Base-by-base conservation (phyloP, 225 moss, liverwort and hornwort genomes). In the Bryum argenteum region DNA sequence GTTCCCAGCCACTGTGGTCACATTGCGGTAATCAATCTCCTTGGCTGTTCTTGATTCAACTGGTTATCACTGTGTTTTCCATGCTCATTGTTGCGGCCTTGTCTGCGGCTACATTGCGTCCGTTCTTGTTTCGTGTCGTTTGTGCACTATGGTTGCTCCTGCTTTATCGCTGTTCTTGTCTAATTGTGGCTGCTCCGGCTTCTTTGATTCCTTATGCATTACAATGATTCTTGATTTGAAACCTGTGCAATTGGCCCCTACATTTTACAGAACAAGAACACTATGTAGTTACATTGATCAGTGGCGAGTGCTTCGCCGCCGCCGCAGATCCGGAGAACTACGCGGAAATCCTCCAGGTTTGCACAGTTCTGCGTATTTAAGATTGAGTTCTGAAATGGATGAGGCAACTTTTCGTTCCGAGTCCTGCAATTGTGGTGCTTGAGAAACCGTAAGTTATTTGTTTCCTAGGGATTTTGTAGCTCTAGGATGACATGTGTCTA, bases 401-500 rank as follows among this genome's bases (percentile, higher is more conserved):
- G 2, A 33, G 5, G 7, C 5, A 33, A 33, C 33, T 33, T 33
- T 33, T 33, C n/a, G 58, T 28, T 65, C 16, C 55, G 18, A 18
- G 57, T 69, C 21, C 20, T 58, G 33, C 20, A 64, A 14, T 54
- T 54, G 21, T 59, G 15, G 37, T 61, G 1, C 44, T 57, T 73
- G 8, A 47, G 11, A 12, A 42, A 37, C 9, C 13, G 78, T 8
- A 21, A 54, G 61, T 48, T 50, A 43, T 55, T 40, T 64, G n/a
- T 66, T 71, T 55, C 65, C 11, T 19, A 58, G 15, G 64, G 22
- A 16, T 3, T 54, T 71, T 50, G 50, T 55, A 60, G 52, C 14
- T 54, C 33, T 33, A 68, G 40, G 38, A 17, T 62, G 71, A 26
- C 16, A 16, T 28, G 24, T 67, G 13, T 28, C 18, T 11, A 22